Conservation (phyloP, 495 filamentous ascomycete species). For the Penicillium goetzii region DNA sequence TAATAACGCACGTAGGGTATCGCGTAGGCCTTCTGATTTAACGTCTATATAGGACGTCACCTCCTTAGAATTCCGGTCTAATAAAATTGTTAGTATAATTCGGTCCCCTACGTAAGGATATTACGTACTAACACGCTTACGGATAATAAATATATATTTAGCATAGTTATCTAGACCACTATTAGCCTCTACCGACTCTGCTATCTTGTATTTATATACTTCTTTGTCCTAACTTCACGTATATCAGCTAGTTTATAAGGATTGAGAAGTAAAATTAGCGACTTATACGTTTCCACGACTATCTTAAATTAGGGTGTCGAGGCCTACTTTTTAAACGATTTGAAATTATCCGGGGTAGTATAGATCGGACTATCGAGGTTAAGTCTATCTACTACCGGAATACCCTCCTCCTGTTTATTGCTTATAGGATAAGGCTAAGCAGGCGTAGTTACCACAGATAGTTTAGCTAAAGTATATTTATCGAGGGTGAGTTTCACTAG, state of each 20-base stretch:
- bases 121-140: slow-evolving; percentile 30
- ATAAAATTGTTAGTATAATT: slow-evolving; percentile 1
- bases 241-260: slow-evolving; percentile 19
- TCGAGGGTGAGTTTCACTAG: not conserved
- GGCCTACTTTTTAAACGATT: slow-evolving; percentile 30
- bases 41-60: slow-evolving; percentile 31
- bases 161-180: slow-evolving; percentile 25
- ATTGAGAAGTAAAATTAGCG: slow-evolving; percentile 14
- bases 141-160: slow-evolving; percentile 33
- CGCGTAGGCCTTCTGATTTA: slow-evolving; percentile 37
- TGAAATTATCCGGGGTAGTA: slow-evolving; percentile 31
- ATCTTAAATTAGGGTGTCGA: slow-evolving; percentile 28
- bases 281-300: slow-evolving; percentile 28
- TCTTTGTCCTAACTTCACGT: slow-evolving; percentile 29
- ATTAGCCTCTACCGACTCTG: slow-evolving; percentile 18
- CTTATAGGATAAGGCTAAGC: not conserved
- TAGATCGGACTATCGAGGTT: slow-evolving; percentile 25
- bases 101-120: not conserved
- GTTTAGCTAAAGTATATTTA: slow-evolving; percentile 3
- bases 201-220: slow-evolving; percentile 31
- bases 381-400: slow-evolving; percentile 18
- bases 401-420: not conserved
- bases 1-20: slow-evolving; percentile 35
- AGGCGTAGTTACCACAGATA: not conserved
- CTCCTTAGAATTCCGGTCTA: slow-evolving; percentile 32